These are phyloP conservation scores for Chrysoporthe puriensis DNA, from an alignment of 2,329 filamentous ascomycete species.

Conservation along the genomic window DNA sequence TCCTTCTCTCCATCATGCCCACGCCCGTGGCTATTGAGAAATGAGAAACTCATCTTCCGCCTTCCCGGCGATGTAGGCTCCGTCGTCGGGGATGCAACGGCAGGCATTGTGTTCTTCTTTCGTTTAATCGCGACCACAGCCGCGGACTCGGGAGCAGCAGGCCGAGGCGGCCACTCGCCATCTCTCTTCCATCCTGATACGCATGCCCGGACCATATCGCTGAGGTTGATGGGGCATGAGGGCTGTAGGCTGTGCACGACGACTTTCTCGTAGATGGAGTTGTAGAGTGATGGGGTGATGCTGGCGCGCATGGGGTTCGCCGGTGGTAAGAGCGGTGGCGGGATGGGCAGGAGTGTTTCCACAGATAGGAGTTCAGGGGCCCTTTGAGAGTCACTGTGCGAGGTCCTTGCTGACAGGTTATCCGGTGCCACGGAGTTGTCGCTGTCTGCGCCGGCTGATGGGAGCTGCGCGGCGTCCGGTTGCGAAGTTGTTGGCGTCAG, in stretches of 20 bases:
- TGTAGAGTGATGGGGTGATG: conserved; percentile 74
- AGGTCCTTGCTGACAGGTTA: conserved; percentile 23
- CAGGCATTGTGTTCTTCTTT: conserved; percentile 39
- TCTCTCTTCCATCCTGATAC: conserved; percentile 92
- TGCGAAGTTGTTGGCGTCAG: conserved; percentile 33
- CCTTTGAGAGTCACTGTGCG: conserved; percentile 29
- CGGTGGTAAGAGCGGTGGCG: conserved; percentile 71
- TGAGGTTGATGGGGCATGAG: conserved; percentile 84
- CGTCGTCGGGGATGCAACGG: conserved; percentile 21
- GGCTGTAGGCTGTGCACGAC: conserved; percentile 80
- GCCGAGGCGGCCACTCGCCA: conserved; percentile 85
- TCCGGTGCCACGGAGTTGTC: conserved; percentile 29
- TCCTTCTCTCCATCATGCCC: conserved; percentile 21
- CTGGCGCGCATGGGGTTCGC: conserved; percentile 76
- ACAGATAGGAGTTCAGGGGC: conserved; percentile 50
- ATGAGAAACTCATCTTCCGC: conserved; percentile 34
- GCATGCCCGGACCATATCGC: conserved; percentile 77
- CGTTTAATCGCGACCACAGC: conserved; percentile 44
- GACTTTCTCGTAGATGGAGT: conserved; percentile 87
- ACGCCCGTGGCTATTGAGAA: conserved; percentile 28
- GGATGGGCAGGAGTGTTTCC: conserved; percentile 70
- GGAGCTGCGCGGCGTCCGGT: conserved; percentile 15
- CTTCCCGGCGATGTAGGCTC: neutral
- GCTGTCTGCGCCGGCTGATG: conserved; percentile 15
- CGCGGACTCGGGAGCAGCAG: conserved; percentile 50